Conservation (phyloP, 23 red algal species). For the Chondrus crispus region DNA sequence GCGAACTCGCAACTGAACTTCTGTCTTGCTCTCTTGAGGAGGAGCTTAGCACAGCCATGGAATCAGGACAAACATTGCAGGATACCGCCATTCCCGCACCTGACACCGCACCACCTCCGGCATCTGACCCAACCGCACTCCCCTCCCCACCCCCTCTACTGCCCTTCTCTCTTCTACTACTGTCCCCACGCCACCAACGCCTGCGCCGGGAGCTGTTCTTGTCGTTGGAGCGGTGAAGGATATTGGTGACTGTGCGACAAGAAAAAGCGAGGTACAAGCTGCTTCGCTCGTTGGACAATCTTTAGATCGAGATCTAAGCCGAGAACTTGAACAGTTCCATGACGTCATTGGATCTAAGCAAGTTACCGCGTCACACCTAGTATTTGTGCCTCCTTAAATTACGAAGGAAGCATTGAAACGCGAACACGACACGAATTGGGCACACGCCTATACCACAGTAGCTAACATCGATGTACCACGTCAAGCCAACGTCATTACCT, state of each 20-base stretch:
- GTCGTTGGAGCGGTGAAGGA: background rate
- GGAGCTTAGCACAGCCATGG: no score
- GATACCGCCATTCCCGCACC: no score
- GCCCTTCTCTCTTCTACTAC: no score
- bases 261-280: background rate
- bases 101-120: no score
- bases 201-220: no score
- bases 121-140: no score
- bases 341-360: background rate
- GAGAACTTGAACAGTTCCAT: background rate
- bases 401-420: no score
- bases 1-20: background rate
- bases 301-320: background rate
- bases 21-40: background rate
- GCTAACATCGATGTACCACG: background rate
- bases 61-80: no score
- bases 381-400: no score
- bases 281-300: background rate
- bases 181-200: no score
- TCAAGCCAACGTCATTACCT: background rate
- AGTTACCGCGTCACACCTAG: background rate
- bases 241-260: background rate
- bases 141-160: no score
- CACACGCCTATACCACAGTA: background rate
- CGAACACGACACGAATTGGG: no score